Evolutionary conservation across 2,329 filamentous ascomycete genomes (phyloP).

Genomic region (Endoconidiophora polonica): DNA sequence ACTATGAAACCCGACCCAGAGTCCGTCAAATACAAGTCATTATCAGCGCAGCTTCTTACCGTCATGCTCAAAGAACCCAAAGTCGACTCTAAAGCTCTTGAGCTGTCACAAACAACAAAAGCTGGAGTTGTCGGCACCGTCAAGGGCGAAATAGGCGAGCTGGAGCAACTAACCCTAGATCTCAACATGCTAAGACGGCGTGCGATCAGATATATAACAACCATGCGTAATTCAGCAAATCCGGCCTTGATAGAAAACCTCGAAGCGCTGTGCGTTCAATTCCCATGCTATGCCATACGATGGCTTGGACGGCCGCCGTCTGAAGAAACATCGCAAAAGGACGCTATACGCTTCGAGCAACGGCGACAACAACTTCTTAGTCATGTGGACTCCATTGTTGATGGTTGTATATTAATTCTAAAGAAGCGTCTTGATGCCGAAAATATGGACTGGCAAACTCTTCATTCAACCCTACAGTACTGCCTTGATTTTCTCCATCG

Average conservation of each 20-base stretch:
- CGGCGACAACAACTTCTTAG: constrained; percentile 35
- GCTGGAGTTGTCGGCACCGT: constrained; percentile 40
- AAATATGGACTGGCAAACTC: constrained; percentile 33
- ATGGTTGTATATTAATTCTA: constrained; percentile 40
- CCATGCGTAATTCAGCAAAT: constrained; percentile 9
- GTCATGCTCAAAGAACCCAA: constrained; percentile 32
- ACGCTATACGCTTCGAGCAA: constrained; percentile 44
- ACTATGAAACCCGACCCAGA: constrained; percentile 24
- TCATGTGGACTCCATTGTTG: constrained; percentile 39
- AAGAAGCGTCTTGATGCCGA: constrained; percentile 34
- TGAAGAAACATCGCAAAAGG: constrained; percentile 35
- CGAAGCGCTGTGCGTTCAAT: constrained; percentile 38
- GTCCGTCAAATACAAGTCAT: constrained; percentile 31
- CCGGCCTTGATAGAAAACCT: constrained; percentile 24
- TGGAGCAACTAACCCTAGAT: constrained; percentile 43
- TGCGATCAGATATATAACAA: constrained; percentile 29
- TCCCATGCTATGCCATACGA: constrained; percentile 41
- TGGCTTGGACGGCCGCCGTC: constrained; percentile 44
- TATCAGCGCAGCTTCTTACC: constrained; percentile 38
- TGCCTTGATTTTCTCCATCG: constrained; percentile 36
- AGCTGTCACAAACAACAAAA: constrained; percentile 31
- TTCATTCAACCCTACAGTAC: constrained; percentile 42
- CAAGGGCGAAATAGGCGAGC: constrained; percentile 39
- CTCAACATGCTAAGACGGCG: constrained; percentile 39
- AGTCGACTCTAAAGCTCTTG: constrained; percentile 22